These are phyloP conservation scores for Metschnikowia proteae DNA, from an alignment of 805 yeast species.

Conservation along the genomic window DNA sequence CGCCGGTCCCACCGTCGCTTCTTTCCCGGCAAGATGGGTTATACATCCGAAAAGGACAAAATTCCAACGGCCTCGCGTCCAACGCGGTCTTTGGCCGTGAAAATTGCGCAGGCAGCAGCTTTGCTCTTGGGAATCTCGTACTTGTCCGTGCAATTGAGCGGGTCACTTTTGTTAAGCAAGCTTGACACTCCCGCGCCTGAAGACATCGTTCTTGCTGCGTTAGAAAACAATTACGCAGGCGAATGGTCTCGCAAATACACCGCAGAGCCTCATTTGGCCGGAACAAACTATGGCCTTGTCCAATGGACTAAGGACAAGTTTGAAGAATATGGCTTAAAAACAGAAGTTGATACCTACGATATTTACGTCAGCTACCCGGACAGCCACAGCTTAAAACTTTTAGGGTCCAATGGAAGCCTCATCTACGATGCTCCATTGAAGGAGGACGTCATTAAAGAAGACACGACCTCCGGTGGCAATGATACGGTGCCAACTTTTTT, in stretches of 20 bases:
- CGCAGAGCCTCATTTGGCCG: constrained; percentile 48
- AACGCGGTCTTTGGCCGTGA: background rate
- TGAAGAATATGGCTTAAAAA: constrained; percentile 51
- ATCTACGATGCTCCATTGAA: constrained; percentile 47
- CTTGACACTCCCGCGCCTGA: constrained; percentile 9
- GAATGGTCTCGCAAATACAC: constrained; percentile 56
- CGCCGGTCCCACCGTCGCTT: background rate
- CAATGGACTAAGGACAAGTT: constrained; percentile 59
- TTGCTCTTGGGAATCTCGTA: background rate
- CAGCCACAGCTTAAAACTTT: constrained; percentile 43
- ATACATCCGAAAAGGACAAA: background rate
- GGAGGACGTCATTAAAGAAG: constrained; percentile 46
- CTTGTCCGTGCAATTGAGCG: background rate
- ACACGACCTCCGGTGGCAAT: constrained; percentile 35
- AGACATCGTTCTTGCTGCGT: constrained; percentile 24
- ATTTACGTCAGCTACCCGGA: constrained; percentile 52
- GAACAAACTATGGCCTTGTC: constrained; percentile 42
- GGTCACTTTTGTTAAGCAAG: background rate
- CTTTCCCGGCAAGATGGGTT: background rate
- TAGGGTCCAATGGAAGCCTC: constrained; percentile 29
- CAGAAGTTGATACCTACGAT: constrained; percentile 52
- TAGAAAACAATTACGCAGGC: constrained; percentile 40
- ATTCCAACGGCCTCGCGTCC: background rate
- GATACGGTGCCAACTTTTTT: constrained; percentile 56
- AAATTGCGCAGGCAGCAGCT: background rate